Base-by-base conservation (phyloP, 2,329 filamentous ascomycete species). In the Cladosporium sp. region DNA sequence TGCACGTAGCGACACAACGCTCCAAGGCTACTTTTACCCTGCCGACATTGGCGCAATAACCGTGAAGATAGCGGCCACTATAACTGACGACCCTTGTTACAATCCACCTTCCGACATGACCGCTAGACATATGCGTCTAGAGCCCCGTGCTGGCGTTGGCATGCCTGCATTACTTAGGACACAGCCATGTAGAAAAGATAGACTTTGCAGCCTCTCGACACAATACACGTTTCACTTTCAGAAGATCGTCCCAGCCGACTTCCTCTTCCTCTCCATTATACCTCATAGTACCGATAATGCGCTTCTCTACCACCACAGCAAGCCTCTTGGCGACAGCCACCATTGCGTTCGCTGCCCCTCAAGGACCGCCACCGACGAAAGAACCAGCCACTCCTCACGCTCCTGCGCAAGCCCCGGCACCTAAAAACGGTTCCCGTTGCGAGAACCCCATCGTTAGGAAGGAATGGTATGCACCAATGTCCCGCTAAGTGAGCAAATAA, bases 381-480 rank as follows among this genome's bases (percentile, higher is more conserved):
- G 33, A 21, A n/a, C 33, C 55, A 31, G 53, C 16, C 31, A 16
- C 29, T 31, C 53, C 31, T 57, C 55, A 55, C 29, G 31, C 21
- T 33, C 52, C 52, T 33, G 52, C 52, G 31, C 52, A n/a, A 31
- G 18, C 21, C 23, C 12, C 33, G 18, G 21, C n/a, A 33, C 55
- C 31, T 21, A 28, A 57, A 33, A 11, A 33, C 21, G n/a, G 12
- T 7, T 4, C 11, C n/a, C 21, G 28, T 5, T 61, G 58, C 44
- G n/a, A 50, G 12, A 52, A 61, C 11, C 58, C 58, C 21, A 29
- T 33, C n/a, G 58, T 61, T 14, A 61, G 58, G 29, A 61, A 61
- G 44, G 58, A 61, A 52, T 61, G 58, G 58, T 61, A 35, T n/a
- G 52, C 52, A 55, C 21, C 21, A 33, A 12, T 12, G 26, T 55